Conservation (phyloP, 2,329 filamentous ascomycete species). For the Aureobasidium sp. region DNA sequence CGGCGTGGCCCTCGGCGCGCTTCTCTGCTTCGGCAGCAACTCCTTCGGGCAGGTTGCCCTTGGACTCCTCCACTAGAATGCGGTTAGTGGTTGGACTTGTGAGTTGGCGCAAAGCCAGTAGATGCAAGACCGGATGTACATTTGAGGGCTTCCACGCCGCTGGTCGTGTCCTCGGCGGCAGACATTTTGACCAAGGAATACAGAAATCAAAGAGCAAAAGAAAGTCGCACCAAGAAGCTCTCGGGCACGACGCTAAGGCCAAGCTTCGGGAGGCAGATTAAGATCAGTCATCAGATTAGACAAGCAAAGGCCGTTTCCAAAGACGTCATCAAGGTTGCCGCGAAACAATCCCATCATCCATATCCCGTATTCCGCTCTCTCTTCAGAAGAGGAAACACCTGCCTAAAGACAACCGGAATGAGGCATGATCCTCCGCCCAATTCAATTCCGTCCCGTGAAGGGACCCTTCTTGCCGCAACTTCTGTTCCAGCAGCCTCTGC, state of each 20-base stretch:
- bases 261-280: not conserved
- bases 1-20: constrained; percentile 23
- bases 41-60: constrained; percentile 14
- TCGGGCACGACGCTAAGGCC: not conserved
- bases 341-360: not conserved
- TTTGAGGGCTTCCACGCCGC: constrained; percentile 10
- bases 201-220: not conserved
- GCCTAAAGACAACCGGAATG: constrained; percentile 3
- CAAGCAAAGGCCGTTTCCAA: not conserved
- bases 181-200: not conserved
- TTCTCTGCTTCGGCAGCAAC: constrained; percentile 15
- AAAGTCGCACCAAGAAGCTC: not conserved
- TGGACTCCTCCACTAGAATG: constrained; percentile 12
- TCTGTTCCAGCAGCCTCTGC: not conserved
- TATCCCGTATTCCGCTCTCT: not conserved
- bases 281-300: constrained; percentile 1
- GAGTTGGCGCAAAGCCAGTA: not conserved
- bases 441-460: not conserved
- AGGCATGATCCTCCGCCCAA: constrained; percentile 15
- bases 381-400: not conserved
- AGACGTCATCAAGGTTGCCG: not conserved
- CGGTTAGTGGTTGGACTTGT: not conserved
- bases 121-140: not conserved
- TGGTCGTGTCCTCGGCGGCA: not conserved
- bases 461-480: not conserved